These are phyloP conservation scores for Coelastrella sp. DNA, from an alignment of 139 green algal species.

Conservation along the genomic window DNA sequence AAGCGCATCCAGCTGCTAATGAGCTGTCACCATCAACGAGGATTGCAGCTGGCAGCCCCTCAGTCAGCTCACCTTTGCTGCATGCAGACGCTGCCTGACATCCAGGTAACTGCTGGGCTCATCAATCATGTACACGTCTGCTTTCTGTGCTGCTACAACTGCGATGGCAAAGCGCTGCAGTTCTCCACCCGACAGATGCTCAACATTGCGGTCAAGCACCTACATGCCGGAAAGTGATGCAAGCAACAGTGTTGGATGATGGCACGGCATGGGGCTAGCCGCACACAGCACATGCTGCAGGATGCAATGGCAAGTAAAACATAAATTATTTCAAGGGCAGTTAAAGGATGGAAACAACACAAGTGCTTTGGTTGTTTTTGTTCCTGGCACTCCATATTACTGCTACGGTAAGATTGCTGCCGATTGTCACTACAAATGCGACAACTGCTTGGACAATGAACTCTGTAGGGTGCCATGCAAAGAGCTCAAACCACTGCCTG, in stretches of 20 bases:
- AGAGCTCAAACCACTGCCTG: neutral
- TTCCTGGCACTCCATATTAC: too few relatives aligned
- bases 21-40: too few relatives aligned
- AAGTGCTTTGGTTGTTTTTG: too few relatives aligned
- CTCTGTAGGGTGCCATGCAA: too few relatives aligned
- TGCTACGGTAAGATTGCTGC: too few relatives aligned
- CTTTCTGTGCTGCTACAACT: slow-evolving; percentile 91
- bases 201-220: slow-evolving; percentile 96
- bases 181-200: slow-evolving; percentile 96
- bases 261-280: neutral
- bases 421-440: too few relatives aligned
- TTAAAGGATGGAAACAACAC: too few relatives aligned
- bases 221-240: slow-evolving; percentile 45
- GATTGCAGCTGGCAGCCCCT: neutral
- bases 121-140: slow-evolving; percentile 99
- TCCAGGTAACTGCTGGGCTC: slow-evolving; percentile 98
- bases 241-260: neutral
- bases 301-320: too few relatives aligned
- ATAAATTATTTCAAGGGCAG: too few relatives aligned
- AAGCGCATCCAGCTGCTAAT: neutral
- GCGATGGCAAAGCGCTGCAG: slow-evolving; percentile 99
- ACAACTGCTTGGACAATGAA: too few relatives aligned
- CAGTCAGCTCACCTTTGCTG: slow-evolving; percentile 73
- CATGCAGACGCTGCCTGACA: slow-evolving; percentile 97
- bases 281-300: too few relatives aligned